A percentile compares a stretch with the other conserved stretches of the same genome.
Conservation (phyloP, 257 asterid species). For the Cinchona pubescens region DNA sequence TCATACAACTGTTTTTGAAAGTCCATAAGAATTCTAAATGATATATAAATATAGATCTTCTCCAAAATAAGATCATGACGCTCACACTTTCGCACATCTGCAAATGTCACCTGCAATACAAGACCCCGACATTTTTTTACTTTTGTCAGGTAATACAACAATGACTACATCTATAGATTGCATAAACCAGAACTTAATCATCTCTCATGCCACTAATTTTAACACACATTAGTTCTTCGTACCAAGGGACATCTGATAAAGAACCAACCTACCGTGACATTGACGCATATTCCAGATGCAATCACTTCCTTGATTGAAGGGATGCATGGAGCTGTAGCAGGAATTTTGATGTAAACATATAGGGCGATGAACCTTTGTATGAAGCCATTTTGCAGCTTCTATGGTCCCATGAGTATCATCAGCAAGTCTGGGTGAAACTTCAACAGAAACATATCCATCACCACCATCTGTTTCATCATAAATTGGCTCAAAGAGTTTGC, state of each 20-base stretch:
- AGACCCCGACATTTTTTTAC: not conserved
- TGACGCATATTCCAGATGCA: constrained; percentile 85
- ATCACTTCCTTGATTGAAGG: constrained; percentile 99
- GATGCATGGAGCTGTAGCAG: constrained; percentile 95
- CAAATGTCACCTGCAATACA: not conserved
- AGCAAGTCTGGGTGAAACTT: constrained; percentile 95
- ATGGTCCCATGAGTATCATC: constrained; percentile 86
- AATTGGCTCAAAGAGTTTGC: constrained; percentile 88
- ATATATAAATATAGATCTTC: not conserved
- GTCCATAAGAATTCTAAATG: not conserved
- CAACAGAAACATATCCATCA: constrained; percentile 99
- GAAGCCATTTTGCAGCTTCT: constrained; percentile 96
- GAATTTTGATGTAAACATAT: constrained; percentile 96
- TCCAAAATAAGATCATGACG: not conserved
- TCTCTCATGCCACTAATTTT: not conserved
- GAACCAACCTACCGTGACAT: constrained; percentile 77
- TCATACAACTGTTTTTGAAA: not conserved
- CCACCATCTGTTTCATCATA: constrained; percentile 84
- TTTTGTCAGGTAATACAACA: not conserved
- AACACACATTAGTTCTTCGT: not conserved
- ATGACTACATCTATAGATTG: not conserved
- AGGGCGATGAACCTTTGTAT: constrained; percentile 72
- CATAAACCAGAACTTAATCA: not conserved
- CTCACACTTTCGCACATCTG: not conserved
- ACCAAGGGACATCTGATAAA: not conserved